Percentiles rank a stretch among this genome's conserved stretches.
These are phyloP conservation scores for Ormosia semicastrata DNA, from an alignment of 306 rosid genomes.

Conservation along the genomic window DNA sequence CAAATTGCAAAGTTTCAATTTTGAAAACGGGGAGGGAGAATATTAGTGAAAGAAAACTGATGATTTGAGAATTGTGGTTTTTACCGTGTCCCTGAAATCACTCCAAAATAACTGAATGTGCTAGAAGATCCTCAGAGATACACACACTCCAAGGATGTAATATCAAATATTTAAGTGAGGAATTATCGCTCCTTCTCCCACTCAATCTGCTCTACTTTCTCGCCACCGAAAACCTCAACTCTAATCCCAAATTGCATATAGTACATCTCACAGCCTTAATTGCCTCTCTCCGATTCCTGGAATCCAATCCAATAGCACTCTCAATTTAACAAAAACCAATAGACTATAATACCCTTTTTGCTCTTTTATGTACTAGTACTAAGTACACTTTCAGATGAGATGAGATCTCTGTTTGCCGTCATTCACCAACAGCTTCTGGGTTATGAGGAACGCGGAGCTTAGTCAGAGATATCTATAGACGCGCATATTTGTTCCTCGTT, in stretches of 20 bases:
- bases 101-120: not conserved
- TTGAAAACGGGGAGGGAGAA: not conserved
- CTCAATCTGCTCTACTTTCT: slow-evolving; percentile 41
- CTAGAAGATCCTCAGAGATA: not conserved
- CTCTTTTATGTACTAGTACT: not conserved
- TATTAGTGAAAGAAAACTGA: not conserved
- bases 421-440: not conserved
- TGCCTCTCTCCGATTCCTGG: slow-evolving; percentile 9
- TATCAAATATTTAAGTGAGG: not conserved
- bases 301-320: not conserved
- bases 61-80: too few relatives aligned
- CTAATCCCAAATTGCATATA: not conserved
- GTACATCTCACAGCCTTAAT: slow-evolving; percentile 47
- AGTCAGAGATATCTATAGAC: not conserved
- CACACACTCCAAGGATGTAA: not conserved
- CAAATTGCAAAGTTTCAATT: not conserved
- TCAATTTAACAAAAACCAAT: too few relatives aligned
- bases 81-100: slow-evolving; percentile 1
- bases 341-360: not conserved
- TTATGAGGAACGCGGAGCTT: not conserved
- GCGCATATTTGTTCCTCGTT: not conserved
- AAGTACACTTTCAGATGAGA: too few relatives aligned
- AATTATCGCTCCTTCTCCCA: slow-evolving; percentile 69
- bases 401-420: too few relatives aligned
- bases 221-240: slow-evolving; percentile 34